Conservation (phyloP, 2,329 filamentous ascomycete species). For the Lomentospora prolificans region DNA sequence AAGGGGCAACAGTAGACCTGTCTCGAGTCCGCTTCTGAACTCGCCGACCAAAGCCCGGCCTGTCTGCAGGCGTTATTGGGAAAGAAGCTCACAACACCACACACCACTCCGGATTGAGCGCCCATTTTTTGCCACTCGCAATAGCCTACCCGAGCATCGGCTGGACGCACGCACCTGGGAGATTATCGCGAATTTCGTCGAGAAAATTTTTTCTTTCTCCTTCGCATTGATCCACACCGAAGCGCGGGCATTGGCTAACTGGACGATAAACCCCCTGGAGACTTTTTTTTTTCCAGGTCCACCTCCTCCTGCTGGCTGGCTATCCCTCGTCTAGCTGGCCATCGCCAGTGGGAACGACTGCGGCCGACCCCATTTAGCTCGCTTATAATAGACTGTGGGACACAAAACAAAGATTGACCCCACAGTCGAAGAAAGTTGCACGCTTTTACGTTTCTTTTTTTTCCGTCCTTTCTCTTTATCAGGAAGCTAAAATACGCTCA, state of each 20-base stretch:
- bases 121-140: not conserved
- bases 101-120: not conserved
- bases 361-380: not conserved
- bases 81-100: not conserved
- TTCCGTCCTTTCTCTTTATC: not conserved
- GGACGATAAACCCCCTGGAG: not conserved
- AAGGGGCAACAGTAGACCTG: not conserved
- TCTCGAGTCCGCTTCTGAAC: not conserved
- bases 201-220: not conserved
- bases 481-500: not conserved
- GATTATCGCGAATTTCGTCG: not conserved
- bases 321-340: not conserved
- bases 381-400: constrained; percentile 1
- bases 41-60: not conserved
- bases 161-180: not conserved
- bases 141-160: not conserved
- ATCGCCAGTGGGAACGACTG: not conserved
- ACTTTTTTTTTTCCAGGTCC: not conserved
- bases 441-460: not conserved
- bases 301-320: not conserved
- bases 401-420: not conserved
- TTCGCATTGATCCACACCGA: not conserved
- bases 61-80: not conserved
- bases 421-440: not conserved
- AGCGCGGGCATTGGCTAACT: not conserved